Evolutionary conservation across 179 eudicot genomes (phyloP).

Genomic region (Pouteria campechiana): DNA sequence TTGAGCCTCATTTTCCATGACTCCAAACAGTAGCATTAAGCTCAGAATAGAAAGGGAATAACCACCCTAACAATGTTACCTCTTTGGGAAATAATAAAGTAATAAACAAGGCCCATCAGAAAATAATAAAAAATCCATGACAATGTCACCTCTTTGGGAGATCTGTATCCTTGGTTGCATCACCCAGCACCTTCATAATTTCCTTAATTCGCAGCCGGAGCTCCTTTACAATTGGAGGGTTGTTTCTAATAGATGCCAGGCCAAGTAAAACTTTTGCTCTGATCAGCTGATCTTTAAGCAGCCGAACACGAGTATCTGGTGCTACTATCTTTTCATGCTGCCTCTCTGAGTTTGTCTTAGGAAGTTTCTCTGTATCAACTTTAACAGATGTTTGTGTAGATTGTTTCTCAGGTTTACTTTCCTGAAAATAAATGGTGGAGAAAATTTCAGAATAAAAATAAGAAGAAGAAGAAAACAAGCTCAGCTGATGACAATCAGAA

Average conservation of each 20-base stretch:
- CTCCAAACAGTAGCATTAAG: too few relatives aligned
- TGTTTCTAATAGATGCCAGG: conserved; percentile 71
- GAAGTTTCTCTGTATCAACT: conserved; percentile 11
- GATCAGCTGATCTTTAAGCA: conserved; percentile 80
- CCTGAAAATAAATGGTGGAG: conserved; percentile 16
- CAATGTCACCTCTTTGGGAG: conserved; percentile 66
- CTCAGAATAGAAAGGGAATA: too few relatives aligned
- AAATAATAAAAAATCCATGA: too few relatives aligned
- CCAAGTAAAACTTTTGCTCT: conserved; percentile 72
- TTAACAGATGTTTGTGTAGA: conserved; percentile 15
- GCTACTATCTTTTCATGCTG: conserved; percentile 22
- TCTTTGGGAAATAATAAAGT: too few relatives aligned
- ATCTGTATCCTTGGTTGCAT: conserved; percentile 73
- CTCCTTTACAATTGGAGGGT: conserved; percentile 82
- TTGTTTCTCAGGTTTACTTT: conserved; percentile 14
- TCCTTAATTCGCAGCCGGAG: conserved; percentile 81
- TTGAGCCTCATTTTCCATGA: too few relatives aligned
- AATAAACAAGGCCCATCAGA: too few relatives aligned
- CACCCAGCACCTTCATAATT: conserved; percentile 66
- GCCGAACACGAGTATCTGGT: conserved; percentile 50
- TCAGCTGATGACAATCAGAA: neutral
- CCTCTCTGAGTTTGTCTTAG: conserved; percentile 25
- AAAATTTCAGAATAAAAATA: neutral
- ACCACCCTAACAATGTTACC: too few relatives aligned
- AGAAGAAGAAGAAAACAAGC: neutral